Evolutionary conservation across 352 stramenopile genomes (phyloP).

Genomic region (Detonula confervacea): DNA sequence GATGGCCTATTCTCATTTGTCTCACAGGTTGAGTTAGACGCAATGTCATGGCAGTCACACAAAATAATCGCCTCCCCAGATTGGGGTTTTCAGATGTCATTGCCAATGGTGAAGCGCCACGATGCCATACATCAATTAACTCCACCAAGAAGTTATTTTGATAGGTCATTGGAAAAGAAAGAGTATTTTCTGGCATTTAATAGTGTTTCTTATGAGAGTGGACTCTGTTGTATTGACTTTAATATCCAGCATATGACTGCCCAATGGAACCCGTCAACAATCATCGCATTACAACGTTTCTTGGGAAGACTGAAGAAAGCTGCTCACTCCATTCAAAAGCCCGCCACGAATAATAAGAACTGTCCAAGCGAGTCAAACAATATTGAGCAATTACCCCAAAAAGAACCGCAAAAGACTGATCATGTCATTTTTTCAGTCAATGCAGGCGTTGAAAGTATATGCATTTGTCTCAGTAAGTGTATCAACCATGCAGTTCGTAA

Average conservation of each 20-base stretch:
- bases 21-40: constrained; percentile 18
- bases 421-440: constrained; percentile 28
- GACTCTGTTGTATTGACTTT: constrained; percentile 28
- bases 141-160: constrained; percentile 14
- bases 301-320: constrained; percentile 75
- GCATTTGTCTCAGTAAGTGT: constrained; percentile 26
- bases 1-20: constrained; percentile 13
- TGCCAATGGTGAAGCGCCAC: constrained; percentile 12
- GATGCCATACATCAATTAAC: constrained; percentile 19
- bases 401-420: constrained; percentile 6
- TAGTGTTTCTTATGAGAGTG: constrained; percentile 27
- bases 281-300: constrained; percentile 82
- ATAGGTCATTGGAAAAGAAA: constrained; percentile 7
- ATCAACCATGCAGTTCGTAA: too few species aligned
- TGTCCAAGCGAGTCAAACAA: not conserved
- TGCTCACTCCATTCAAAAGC: constrained; percentile 34
- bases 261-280: constrained; percentile 83
- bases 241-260: constrained; percentile 52
- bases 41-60: constrained; percentile 33
- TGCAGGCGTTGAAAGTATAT: constrained; percentile 30
- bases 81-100: constrained; percentile 40
- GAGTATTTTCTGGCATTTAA: constrained; percentile 25
- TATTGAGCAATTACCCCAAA: not conserved
- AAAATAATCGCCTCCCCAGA: constrained; percentile 30
- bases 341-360: constrained; percentile 8